phyloP scores from a whole-genome alignment of 495 filamentous ascomycete species.

The Neurospora sp. region DNA sequence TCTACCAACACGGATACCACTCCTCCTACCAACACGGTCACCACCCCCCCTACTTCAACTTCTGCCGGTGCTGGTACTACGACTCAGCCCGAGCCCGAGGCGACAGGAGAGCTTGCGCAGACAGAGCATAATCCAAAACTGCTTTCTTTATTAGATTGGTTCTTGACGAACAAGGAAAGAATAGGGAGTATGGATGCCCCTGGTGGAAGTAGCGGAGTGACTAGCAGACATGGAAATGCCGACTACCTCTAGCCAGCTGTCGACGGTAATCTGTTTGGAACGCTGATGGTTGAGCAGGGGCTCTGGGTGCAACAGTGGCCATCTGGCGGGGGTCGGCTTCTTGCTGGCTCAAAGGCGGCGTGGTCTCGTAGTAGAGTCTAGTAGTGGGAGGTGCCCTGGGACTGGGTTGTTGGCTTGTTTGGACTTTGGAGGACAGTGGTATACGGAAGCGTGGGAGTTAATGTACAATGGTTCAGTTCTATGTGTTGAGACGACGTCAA shows the following conservation, averaged over 20 bases:
- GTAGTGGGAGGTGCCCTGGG: constrained; percentile 51
- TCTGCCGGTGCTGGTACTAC: neutral
- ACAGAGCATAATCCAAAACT: neutral
- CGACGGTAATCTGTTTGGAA: constrained; percentile 32
- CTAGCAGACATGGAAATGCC: neutral
- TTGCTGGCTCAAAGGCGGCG: constrained; percentile 36
- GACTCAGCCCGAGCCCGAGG: neutral
- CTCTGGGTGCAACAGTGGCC: constrained; percentile 25
- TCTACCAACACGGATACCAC: neutral
- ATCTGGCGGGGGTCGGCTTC: constrained; percentile 44
- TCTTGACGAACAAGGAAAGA: neutral
- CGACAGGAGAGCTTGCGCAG: neutral
- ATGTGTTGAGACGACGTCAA: no score
- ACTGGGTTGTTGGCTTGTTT: constrained; percentile 33
- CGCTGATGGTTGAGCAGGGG: constrained; percentile 31
- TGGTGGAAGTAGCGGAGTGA: neutral
- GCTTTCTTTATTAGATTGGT: neutral
- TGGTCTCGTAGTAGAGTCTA: constrained; percentile 35
- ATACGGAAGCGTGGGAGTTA: no score
- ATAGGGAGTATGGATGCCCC: neutral
- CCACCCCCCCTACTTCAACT: neutral
- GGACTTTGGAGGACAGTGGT: no score
- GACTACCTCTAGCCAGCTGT: constrained; percentile 22
- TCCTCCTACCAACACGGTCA: neutral
- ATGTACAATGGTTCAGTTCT: no score